Evolutionary conservation across 192 early-diverging fungal species (phyloP).

Genomic region (Coemansia interrupta): DNA sequence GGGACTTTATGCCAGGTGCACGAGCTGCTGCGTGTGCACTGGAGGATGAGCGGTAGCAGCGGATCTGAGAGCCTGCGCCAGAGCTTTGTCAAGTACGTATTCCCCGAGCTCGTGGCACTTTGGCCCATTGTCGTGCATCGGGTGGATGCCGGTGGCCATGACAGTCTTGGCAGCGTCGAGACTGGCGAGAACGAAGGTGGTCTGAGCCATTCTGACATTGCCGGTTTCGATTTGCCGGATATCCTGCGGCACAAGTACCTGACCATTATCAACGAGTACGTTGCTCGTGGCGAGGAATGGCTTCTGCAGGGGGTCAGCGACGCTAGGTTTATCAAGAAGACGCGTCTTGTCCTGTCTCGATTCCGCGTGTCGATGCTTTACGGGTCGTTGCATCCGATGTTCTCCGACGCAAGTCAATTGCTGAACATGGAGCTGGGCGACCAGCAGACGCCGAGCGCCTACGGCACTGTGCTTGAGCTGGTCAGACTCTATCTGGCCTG

Average conservation of each 20-base stretch:
- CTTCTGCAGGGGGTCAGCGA: slow-evolving; percentile 18
- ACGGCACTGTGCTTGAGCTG: slow-evolving; percentile 41
- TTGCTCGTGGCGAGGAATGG: slow-evolving; percentile 43
- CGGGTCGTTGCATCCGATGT: slow-evolving; percentile 41
- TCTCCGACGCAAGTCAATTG: slow-evolving; percentile 9
- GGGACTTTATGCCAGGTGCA: slow-evolving; percentile 71
- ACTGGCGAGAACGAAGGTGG: neutral
- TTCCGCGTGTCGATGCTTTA: slow-evolving; percentile 48
- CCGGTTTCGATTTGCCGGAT: slow-evolving; percentile 38
- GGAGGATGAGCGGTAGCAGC: slow-evolving; percentile 57
- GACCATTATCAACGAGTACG: slow-evolving; percentile 38
- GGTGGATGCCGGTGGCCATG: neutral
- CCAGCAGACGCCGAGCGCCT: slow-evolving; percentile 33
- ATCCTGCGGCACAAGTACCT: slow-evolving; percentile 53
- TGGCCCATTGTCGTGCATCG: slow-evolving; percentile 33
- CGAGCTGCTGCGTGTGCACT: slow-evolving; percentile 61
- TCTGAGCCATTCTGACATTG: neutral
- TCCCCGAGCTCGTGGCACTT: slow-evolving; percentile 37
- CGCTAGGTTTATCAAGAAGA: slow-evolving; percentile 7
- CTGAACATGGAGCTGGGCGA: slow-evolving; percentile 1
- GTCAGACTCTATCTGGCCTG: slow-evolving; percentile 33
- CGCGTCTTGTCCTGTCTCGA: slow-evolving; percentile 27
- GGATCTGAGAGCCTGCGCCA: slow-evolving; percentile 38
- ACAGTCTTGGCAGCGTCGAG: neutral
- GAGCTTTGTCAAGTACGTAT: slow-evolving; percentile 47